A percentile compares a stretch with the other conserved stretches of the same genome.
Evolutionary conservation across 768 basidiomycete species (phyloP).

Genomic region (Xerocomus brunneocitrinus): DNA sequence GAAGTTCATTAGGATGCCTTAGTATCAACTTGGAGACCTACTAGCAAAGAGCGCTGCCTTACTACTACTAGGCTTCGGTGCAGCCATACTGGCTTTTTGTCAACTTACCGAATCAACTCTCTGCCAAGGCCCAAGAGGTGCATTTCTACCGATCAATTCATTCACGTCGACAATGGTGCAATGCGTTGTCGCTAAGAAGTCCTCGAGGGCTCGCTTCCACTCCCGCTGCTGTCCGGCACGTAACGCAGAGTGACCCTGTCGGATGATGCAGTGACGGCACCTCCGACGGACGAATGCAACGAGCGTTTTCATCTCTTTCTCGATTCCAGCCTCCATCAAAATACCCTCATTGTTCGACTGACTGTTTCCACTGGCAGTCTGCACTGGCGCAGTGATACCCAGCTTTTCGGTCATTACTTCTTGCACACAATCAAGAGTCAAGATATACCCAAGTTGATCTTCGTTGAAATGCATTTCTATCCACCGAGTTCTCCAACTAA

Average conservation of each 20-base stretch:
- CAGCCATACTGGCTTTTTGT: background rate
- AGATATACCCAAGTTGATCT: background rate
- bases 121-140: too few species aligned
- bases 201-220: too few species aligned
- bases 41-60: too few species aligned
- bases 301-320: background rate
- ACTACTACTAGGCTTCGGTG: too few species aligned
- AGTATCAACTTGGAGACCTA: too few species aligned
- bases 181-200: background rate
- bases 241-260: background rate
- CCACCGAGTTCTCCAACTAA: background rate
- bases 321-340: background rate
- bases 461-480: background rate
- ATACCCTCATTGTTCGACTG: background rate
- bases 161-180: background rate
- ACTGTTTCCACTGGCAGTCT: background rate
- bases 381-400: background rate
- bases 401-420: background rate
- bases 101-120: background rate
- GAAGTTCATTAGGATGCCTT: too few species aligned
- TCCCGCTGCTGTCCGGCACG: background rate
- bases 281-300: background rate
- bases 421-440: background rate
- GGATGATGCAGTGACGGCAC: background rate
- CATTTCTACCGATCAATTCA: background rate